Percentiles rank a stretch among this genome's conserved stretches.
Conservation (phyloP, 2,329 filamentous ascomycete genomes). For the Ceratocystis cubensis region DNA sequence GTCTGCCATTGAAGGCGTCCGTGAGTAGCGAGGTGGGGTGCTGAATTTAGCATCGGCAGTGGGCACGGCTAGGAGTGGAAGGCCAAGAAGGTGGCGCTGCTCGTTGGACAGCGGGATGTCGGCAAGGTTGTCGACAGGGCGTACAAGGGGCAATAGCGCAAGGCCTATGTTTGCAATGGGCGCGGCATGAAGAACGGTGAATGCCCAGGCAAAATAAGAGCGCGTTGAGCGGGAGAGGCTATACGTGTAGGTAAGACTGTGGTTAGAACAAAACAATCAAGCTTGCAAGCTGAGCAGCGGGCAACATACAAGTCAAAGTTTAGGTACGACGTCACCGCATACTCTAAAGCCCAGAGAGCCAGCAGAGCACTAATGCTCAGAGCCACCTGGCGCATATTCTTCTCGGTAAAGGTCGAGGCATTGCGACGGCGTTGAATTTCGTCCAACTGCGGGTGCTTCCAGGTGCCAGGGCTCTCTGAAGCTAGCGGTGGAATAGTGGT, state of each 20-base stretch:
- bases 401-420: constrained; percentile 63
- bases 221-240: constrained; percentile 18
- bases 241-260: constrained; percentile 13
- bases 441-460: constrained; percentile 78
- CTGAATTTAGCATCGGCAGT: constrained; percentile 48
- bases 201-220: constrained; percentile 30
- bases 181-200: constrained; percentile 40
- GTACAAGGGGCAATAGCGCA: constrained; percentile 60
- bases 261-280: neutral
- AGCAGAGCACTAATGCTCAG: constrained; percentile 49
- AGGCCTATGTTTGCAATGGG: constrained; percentile 58
- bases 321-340: constrained; percentile 29
- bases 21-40: constrained; percentile 76
- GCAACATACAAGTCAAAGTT: constrained; percentile 31
- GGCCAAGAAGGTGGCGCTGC: constrained; percentile 54
- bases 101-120: constrained; percentile 87
- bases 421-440: constrained; percentile 77
- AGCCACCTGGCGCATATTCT: constrained; percentile 57
- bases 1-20: constrained; percentile 53
- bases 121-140: constrained; percentile 58
- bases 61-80: constrained; percentile 60
- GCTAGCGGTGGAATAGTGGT: constrained; percentile 28
- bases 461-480: constrained; percentile 58
- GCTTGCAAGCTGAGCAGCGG: constrained; percentile 2
- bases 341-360: constrained; percentile 30